These are phyloP conservation scores for Aureobasidium pullulans DNA, from an alignment of 2,329 filamentous ascomycete species.

Conservation along the genomic window DNA sequence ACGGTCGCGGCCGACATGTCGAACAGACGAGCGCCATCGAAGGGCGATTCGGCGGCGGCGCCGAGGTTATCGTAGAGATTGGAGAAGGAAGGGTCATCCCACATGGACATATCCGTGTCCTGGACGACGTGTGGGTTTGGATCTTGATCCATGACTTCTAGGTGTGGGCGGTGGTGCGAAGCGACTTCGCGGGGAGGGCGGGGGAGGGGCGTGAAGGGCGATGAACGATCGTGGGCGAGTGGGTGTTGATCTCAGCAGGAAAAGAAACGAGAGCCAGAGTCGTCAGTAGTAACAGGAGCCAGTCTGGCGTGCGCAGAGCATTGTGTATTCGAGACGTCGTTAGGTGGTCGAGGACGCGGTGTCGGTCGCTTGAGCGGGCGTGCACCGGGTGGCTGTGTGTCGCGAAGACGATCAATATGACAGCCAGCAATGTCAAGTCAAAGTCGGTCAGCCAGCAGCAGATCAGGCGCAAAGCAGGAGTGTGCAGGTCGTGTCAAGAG, in stretches of 20 bases:
- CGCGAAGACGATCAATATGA: not conserved
- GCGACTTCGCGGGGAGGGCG: slow-evolving; percentile 6
- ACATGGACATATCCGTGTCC: slow-evolving; percentile 21
- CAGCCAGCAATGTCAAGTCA: not conserved
- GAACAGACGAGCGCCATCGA: slow-evolving; percentile 22
- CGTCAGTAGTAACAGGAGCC: not conserved
- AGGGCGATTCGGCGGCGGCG: slow-evolving; percentile 21
- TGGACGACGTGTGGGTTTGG: slow-evolving; percentile 16
- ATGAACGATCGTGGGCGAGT: not conserved
- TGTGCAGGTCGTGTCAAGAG: not conserved
- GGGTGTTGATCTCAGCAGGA: not conserved
- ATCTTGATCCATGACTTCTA: slow-evolving; percentile 13
- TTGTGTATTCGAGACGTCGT: not conserved
- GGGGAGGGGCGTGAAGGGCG: slow-evolving; percentile 8
- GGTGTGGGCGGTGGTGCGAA: not conserved
- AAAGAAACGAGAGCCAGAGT: not conserved
- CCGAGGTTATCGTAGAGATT: slow-evolving; percentile 21
- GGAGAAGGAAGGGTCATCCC: slow-evolving; percentile 23
- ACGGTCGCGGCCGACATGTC: slow-evolving; percentile 20
- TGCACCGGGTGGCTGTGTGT: slow-evolving; percentile 4
- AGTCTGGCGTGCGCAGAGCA: not conserved
- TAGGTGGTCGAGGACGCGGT: not conserved
- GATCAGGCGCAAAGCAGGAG: not conserved
- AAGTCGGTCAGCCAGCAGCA: not conserved
- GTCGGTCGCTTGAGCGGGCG: not conserved